Percentiles rank a stretch among this genome's conserved stretches.
These are phyloP conservation scores for Pichia sp. DNA, from an alignment of 1,139 yeast genomes.

Conservation along the genomic window DNA sequence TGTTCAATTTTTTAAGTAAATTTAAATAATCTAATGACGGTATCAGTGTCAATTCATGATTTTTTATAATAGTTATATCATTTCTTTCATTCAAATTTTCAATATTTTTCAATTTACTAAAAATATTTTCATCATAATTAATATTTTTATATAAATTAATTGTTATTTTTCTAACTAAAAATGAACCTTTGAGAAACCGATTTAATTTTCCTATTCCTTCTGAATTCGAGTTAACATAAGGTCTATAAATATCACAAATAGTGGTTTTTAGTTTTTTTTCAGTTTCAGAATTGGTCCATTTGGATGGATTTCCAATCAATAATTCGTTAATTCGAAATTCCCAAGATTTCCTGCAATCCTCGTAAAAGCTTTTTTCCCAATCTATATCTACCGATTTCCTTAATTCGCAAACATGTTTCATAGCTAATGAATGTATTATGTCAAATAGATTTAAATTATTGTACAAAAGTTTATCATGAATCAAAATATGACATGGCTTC, in stretches of 20 bases:
- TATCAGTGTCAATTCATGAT: slow-evolving; percentile 18
- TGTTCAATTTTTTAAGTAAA: slow-evolving; percentile 5
- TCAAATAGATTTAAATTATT: slow-evolving; percentile 17
- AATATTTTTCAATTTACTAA: slow-evolving; percentile 16
- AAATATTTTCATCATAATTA: slow-evolving; percentile 8
- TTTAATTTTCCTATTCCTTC: slow-evolving; percentile 2
- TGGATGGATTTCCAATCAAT: background rate
- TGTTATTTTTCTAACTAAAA: slow-evolving; percentile 10
- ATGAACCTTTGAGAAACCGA: slow-evolving; percentile 7
- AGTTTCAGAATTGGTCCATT: background rate
- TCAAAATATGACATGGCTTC: slow-evolving; percentile 22
- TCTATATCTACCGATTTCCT: slow-evolving; percentile 11
- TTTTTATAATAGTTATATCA: slow-evolving; percentile 19
- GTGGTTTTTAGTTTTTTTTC: slow-evolving; percentile 12
- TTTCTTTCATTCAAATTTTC: slow-evolving; percentile 18
- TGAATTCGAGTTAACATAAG: slow-evolving; percentile 4
- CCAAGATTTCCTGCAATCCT: background rate
- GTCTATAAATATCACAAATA: slow-evolving; percentile 12
- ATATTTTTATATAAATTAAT: slow-evolving; percentile 5
- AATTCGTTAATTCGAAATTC: background rate
- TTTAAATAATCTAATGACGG: slow-evolving; percentile 16
- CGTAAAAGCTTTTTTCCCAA: slow-evolving; percentile 1
- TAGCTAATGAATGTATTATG: slow-evolving; percentile 8
- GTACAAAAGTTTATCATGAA: slow-evolving; percentile 24
- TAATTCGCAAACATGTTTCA: background rate